Percentiles rank a stretch among this genome's conserved stretches.
phyloP scores from a whole-genome alignment of 352 stramenopile species.

The Globisporangium spinosum region DNA sequence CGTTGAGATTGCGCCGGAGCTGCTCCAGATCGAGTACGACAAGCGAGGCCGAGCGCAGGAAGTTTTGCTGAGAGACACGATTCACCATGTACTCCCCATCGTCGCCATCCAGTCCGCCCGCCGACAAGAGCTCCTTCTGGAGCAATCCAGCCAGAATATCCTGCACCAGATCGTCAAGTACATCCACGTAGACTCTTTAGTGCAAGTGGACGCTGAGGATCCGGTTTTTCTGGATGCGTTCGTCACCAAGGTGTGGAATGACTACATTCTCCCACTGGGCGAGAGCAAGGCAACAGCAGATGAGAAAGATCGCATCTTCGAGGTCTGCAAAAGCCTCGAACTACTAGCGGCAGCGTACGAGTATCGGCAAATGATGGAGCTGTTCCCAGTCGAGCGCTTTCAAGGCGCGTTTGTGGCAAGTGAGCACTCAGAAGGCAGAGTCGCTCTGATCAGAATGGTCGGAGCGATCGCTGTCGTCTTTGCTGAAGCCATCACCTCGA shows the following conservation, averaged over 20 bases:
- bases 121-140: not conserved
- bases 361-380: not conserved
- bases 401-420: not conserved
- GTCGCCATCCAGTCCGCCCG: slow-evolving; percentile 16
- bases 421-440: not conserved
- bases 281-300: slow-evolving; percentile 20
- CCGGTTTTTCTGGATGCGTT: not conserved
- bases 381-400: not conserved
- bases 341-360: slow-evolving; percentile 2
- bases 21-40: slow-evolving; percentile 35
- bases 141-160: not conserved
- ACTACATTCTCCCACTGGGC: slow-evolving; percentile 32
- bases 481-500: not conserved
- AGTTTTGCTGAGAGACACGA: slow-evolving; percentile 23
- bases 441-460: not conserved
- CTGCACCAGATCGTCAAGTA: not conserved
- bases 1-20: slow-evolving; percentile 29
- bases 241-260: slow-evolving; percentile 19
- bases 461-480: not conserved
- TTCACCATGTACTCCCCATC: slow-evolving; percentile 29
- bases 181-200: not conserved
- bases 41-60: slow-evolving; percentile 16
- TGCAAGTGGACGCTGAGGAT: not conserved
- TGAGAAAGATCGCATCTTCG: not conserved
- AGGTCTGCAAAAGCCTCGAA: slow-evolving; percentile 12